phyloP scores from a whole-genome alignment of 345 rosid species.

The Noccaea caerulescens region DNA sequence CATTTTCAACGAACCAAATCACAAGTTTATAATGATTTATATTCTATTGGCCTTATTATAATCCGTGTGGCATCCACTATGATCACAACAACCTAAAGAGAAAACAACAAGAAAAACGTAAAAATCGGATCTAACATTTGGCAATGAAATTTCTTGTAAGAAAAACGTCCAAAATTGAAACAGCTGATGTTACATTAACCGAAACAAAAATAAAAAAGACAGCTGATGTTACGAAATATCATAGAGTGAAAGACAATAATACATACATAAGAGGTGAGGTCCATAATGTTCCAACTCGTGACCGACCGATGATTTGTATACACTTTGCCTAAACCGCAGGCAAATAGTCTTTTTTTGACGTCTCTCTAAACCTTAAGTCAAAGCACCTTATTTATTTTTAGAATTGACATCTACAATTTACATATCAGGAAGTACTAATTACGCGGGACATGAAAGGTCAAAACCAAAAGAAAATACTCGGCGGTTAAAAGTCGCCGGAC shows the following conservation, averaged over 20 bases:
- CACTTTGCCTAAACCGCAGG: slow-evolving; percentile 33
- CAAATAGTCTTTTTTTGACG: slow-evolving; percentile 13
- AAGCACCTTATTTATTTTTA: slow-evolving; percentile 17
- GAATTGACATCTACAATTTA: slow-evolving; percentile 9
- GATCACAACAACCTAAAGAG: slow-evolving; percentile 26
- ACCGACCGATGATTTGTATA: not conserved
- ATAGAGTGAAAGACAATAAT: not conserved
- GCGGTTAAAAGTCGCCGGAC: not conserved
- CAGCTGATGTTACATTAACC: too few relatives aligned
- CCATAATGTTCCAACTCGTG: slow-evolving; percentile 24
- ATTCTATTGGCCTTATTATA: slow-evolving; percentile 21
- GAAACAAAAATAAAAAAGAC: not conserved
- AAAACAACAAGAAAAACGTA: slow-evolving; percentile 19
- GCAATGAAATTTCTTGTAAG: not conserved
- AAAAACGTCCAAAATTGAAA: too few relatives aligned
- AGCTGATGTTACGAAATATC: slow-evolving; percentile 2
- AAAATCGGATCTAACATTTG: not conserved
- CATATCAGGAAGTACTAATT: too few relatives aligned
- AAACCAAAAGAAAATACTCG: not conserved
- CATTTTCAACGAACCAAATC: slow-evolving; percentile 37
- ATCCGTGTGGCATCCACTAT: slow-evolving; percentile 39
- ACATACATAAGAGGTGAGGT: not conserved
- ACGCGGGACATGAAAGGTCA: not conserved
- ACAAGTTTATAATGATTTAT: slow-evolving; percentile 37
- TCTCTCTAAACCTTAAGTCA: slow-evolving; percentile 15